Evolutionary conservation across 2,329 filamentous ascomycete species (phyloP), one percentile per base, ranked within the genome.

Genomic region (Colletotrichum sp.): DNA sequence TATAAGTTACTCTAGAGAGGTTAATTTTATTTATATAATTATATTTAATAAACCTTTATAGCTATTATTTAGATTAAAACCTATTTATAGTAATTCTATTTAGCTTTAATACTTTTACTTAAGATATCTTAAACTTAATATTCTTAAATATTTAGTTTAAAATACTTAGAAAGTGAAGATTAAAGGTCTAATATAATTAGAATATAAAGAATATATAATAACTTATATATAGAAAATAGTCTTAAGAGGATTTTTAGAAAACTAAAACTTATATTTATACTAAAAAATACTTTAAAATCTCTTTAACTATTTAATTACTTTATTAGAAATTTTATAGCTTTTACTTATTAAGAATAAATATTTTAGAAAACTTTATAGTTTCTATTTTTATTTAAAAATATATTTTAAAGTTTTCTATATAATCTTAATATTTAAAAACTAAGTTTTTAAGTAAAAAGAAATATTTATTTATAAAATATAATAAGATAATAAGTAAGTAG

Each of bases 101-200:
- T 26, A 26, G 1, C 2, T 21, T 26, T 57, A 57, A 26, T 26
- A 57, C 0, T 5, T 57, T 18, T 18, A 39, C 1, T n/a, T 6
- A n/a, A 48, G 3, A 1, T 48, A n/a, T 12, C 1, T n/a, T n/a
- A 24, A 26, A 2, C 3, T 48, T 48, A 48, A 9, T 18, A 48
- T 0, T 48, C 4, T n/a, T n/a, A n/a, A 48, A 1, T 57, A 57
- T 57, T 21, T 21, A 57, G 10, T 21, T 2, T 24, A 57, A 26
- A 26, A 26, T 4, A 8, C 0, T 36, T 36, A 36, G 0, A 0
- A 8, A 16, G 3, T 36, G 2, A 16, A 36, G 0, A 36, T 36
- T 36, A 34, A 7, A 34, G 1, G 3, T 0, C 3, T 34, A 34
- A 34, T 15, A 34, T 34, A 34, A 0, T 7, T 34, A 34, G 1